Percentiles rank a stretch among this genome's conserved stretches.
Conservation (phyloP, 2,329 filamentous ascomycete species). For the Volutella citrinella region DNA sequence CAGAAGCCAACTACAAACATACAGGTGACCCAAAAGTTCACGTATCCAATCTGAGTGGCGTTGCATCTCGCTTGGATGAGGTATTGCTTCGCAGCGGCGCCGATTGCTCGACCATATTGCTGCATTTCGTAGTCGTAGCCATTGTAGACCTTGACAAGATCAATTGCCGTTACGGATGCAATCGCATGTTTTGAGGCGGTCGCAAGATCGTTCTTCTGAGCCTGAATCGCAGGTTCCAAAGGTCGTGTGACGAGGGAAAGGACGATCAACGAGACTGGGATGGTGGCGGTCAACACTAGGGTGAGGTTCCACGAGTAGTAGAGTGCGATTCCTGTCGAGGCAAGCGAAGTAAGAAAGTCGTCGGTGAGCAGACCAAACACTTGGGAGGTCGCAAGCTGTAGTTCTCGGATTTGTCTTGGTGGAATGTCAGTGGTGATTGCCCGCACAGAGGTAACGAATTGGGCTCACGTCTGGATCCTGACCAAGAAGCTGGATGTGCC, state of each 20-base stretch:
- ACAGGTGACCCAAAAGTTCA: constrained; percentile 69
- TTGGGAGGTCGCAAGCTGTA: constrained; percentile 78
- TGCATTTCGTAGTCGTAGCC: constrained; percentile 67
- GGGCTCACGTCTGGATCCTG: constrained; percentile 67
- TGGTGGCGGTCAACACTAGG: constrained; percentile 69
- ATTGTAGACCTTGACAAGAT: constrained; percentile 84
- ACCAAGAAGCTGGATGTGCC: constrained; percentile 71
- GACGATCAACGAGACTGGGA: constrained; percentile 64
- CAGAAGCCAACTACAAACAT: constrained; percentile 91
- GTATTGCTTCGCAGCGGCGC: constrained; percentile 60
- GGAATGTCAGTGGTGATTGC: background rate
- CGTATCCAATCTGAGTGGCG: constrained; percentile 68
- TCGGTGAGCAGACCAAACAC: constrained; percentile 69
- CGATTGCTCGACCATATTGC: constrained; percentile 59
- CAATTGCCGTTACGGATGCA: constrained; percentile 70
- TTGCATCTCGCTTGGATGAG: constrained; percentile 65
- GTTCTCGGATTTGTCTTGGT: constrained; percentile 75
- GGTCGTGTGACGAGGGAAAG: constrained; percentile 58
- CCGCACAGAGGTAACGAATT: background rate
- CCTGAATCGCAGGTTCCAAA: constrained; percentile 63
- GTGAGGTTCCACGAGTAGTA: constrained; percentile 83
- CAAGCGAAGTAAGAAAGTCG: constrained; percentile 60
- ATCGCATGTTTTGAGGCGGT: constrained; percentile 69
- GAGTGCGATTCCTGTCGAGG: constrained; percentile 69
- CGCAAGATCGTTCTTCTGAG: constrained; percentile 66